These are phyloP conservation scores for Gastrolobium villosum DNA, from an alignment of 306 rosid species.

Conservation along the genomic window DNA sequence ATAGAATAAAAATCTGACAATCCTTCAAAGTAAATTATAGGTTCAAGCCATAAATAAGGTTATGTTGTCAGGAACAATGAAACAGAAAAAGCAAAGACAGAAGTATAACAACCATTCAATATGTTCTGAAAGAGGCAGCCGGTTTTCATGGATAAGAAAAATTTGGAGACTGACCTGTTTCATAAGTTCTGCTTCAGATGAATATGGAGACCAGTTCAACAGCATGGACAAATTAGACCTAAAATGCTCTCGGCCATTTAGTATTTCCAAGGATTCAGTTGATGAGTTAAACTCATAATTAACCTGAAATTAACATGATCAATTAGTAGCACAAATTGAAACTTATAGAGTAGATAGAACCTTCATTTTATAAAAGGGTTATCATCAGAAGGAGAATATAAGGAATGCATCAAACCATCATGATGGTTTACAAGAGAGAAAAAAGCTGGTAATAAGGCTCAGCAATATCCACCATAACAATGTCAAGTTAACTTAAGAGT, in stretches of 20 bases:
- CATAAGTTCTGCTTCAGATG: slow-evolving; percentile 76
- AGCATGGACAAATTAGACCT: slow-evolving; percentile 66
- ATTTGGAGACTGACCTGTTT: slow-evolving; percentile 64
- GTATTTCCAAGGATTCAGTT: slow-evolving; percentile 54
- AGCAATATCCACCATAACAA: slow-evolving; percentile 11
- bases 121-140: background rate
- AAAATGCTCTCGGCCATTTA: slow-evolving; percentile 69
- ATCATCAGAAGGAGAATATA: slow-evolving; percentile 37
- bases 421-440: slow-evolving; percentile 16
- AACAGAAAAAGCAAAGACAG: background rate
- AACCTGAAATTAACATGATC: slow-evolving; percentile 65
- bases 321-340: slow-evolving; percentile 3
- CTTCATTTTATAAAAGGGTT: slow-evolving; percentile 24
- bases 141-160: slow-evolving; percentile 16
- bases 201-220: slow-evolving; percentile 87
- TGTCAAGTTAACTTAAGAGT: slow-evolving; percentile 19
- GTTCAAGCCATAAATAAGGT: slow-evolving; percentile 18
- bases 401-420: slow-evolving; percentile 25
- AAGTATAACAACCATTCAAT: slow-evolving; percentile 2
- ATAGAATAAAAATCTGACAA: background rate
- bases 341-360: background rate
- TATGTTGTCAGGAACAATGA: slow-evolving; percentile 7
- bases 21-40: background rate
- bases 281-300: slow-evolving; percentile 63
- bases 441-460: slow-evolving; percentile 28